These are phyloP conservation scores for Theobroma cacao DNA, from an alignment of 345 rosid genomes.

Conservation along the genomic window DNA sequence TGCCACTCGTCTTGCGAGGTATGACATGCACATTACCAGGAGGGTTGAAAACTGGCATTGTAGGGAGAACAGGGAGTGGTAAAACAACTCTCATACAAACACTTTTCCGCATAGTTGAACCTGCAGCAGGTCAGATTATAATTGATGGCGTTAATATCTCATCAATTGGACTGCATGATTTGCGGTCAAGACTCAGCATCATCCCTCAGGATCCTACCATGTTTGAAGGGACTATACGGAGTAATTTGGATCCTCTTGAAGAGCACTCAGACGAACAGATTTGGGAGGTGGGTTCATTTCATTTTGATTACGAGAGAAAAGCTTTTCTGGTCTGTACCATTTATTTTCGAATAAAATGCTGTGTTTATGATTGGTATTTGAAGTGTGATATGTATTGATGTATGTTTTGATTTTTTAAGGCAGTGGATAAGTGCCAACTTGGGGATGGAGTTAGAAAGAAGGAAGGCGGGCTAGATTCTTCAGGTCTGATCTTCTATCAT, in stretches of 20 bases:
- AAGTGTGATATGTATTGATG: background rate
- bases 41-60: slow-evolving; percentile 51
- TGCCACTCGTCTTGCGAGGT: slow-evolving; percentile 52
- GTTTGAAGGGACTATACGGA: slow-evolving; percentile 60
- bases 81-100: slow-evolving; percentile 64
- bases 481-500: slow-evolving; percentile 29
- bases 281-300: slow-evolving; percentile 43
- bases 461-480: slow-evolving; percentile 48
- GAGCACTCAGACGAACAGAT: slow-evolving; percentile 49
- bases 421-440: slow-evolving; percentile 59
- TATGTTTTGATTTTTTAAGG: slow-evolving; percentile 25
- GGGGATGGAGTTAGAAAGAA: slow-evolving; percentile 55
- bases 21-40: slow-evolving; percentile 47
- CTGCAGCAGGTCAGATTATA: slow-evolving; percentile 45
- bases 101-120: slow-evolving; percentile 57
- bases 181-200: slow-evolving; percentile 58
- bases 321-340: background rate
- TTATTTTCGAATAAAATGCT: background rate
- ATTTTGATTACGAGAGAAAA: background rate
- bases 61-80: slow-evolving; percentile 66
- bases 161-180: slow-evolving; percentile 53
- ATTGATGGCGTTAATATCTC: slow-evolving; percentile 56
- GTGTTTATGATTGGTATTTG: background rate
- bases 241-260: slow-evolving; percentile 59
- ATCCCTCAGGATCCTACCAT: slow-evolving; percentile 71